Evolutionary conservation across 768 basidiomycete genomes (phyloP).

Genomic region (Porpolomopsis calyptriformis): DNA sequence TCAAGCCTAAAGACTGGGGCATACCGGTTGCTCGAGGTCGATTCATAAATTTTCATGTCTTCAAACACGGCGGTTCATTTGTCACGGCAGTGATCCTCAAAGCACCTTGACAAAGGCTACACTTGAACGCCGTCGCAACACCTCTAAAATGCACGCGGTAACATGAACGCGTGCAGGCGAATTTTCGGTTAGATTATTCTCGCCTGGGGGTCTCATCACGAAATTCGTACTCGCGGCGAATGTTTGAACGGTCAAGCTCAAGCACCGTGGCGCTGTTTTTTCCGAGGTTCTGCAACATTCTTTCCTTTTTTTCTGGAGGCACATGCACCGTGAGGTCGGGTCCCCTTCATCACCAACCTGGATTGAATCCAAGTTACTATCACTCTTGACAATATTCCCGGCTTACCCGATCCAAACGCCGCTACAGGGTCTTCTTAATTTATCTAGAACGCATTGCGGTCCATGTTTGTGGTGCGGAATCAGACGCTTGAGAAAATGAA

Average conservation of each 20-base stretch:
- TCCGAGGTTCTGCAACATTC: neutral
- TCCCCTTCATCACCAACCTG: neutral
- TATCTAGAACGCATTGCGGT: neutral
- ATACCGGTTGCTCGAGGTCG: too few relatives aligned
- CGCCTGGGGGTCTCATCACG: too few relatives aligned
- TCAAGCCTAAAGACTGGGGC: too few relatives aligned
- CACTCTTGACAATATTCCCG: neutral
- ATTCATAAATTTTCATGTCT: too few relatives aligned
- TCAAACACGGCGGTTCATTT: too few relatives aligned
- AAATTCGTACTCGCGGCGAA: too few relatives aligned
- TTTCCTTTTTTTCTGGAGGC: neutral
- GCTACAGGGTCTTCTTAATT: slow-evolving; percentile 1
- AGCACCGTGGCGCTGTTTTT: neutral
- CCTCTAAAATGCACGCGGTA: too few relatives aligned
- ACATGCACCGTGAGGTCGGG: neutral
- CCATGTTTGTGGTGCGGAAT: neutral
- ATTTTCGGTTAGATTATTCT: too few relatives aligned
- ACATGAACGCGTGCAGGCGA: too few relatives aligned
- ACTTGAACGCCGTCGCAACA: too few relatives aligned
- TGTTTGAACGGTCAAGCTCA: neutral
- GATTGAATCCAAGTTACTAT: neutral
- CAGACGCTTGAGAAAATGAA: neutral
- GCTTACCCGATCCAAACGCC: neutral
- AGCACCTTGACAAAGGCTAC: too few relatives aligned
- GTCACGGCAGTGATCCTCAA: too few relatives aligned